Evolutionary conservation across 371 early-diverging fungal species (phyloP).

Genomic region (Mortierella sp.): DNA sequence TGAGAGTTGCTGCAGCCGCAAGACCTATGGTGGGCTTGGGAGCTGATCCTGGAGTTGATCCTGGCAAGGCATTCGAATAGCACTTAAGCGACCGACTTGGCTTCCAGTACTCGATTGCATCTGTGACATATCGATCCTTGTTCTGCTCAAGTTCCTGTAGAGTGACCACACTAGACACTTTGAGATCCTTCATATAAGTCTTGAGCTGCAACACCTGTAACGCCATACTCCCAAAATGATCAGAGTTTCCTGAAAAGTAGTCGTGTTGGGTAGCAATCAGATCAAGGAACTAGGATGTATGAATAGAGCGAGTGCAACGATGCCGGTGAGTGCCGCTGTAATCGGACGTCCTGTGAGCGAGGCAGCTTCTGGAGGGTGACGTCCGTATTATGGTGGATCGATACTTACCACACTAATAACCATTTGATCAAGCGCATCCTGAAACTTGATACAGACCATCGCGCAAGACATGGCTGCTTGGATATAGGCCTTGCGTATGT

Average conservation of each 20-base stretch:
- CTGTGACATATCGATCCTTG: slow-evolving; percentile 43
- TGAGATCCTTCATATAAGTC: slow-evolving; percentile 49
- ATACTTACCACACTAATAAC: slow-evolving; percentile 44
- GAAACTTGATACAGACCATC: slow-evolving; percentile 50
- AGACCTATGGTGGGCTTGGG: slow-evolving; percentile 7
- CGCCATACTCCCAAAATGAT: slow-evolving; percentile 51
- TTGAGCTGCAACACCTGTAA: slow-evolving; percentile 49
- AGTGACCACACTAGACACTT: slow-evolving; percentile 25
- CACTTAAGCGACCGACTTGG: slow-evolving; percentile 49
- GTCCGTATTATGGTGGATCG: too few relatives aligned
- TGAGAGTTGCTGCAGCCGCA: slow-evolving; percentile 28
- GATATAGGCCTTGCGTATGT: slow-evolving; percentile 72
- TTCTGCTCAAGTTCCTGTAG: slow-evolving; percentile 44
- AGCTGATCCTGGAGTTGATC: slow-evolving; percentile 11
- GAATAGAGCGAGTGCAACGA: too few relatives aligned
- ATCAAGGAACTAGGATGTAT: slow-evolving; percentile 32
- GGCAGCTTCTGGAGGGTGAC: not conserved
- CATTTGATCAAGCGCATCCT: slow-evolving; percentile 47
- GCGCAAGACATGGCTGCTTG: slow-evolving; percentile 57
- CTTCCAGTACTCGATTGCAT: slow-evolving; percentile 54
- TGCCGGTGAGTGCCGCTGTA: too few relatives aligned
- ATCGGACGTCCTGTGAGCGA: not conserved
- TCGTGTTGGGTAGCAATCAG: slow-evolving; percentile 52
- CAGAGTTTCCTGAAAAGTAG: slow-evolving; percentile 51
- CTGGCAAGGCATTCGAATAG: slow-evolving; percentile 19